These are phyloP conservation scores for Xanthoceras sorbifolium DNA, from an alignment of 345 rosid genomes.

Conservation along the genomic window DNA sequence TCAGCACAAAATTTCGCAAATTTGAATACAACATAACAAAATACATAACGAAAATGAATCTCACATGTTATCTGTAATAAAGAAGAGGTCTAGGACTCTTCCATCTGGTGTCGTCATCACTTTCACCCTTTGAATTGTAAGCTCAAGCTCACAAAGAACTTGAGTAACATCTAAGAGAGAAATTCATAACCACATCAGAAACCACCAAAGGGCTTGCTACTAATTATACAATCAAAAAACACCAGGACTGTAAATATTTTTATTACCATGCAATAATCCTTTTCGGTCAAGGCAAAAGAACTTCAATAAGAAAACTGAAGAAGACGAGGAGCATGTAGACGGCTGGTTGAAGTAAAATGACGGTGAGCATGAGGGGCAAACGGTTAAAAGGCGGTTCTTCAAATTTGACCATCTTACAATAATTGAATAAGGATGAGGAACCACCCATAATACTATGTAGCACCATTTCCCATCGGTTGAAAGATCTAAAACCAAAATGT, in stretches of 20 bases:
- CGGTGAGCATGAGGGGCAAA: conserved; percentile 60
- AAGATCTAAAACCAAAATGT: conserved; percentile 54
- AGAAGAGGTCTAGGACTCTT: conserved; percentile 83
- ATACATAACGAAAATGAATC: conserved; percentile 13
- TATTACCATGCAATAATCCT: conserved; percentile 76
- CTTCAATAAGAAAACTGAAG: conserved; percentile 70
- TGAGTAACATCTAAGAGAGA: conserved; percentile 67
- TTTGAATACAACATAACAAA: background rate
- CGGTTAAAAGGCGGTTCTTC: conserved; percentile 65
- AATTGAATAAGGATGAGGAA: conserved; percentile 48
- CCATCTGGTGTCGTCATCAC: conserved; percentile 84
- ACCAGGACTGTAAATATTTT: background rate
- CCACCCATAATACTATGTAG: conserved; percentile 76
- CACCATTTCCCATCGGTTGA: conserved; percentile 93
- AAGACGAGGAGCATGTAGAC: conserved; percentile 37
- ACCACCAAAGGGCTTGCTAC: background rate
- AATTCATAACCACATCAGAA: conserved; percentile 23
- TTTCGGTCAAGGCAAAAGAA: conserved; percentile 62
- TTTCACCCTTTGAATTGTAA: conserved; percentile 81
- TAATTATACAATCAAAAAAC: background rate
- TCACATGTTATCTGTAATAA: conserved; percentile 77
- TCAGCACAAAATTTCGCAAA: background rate
- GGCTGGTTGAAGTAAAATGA: conserved; percentile 45
- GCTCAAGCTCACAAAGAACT: conserved; percentile 80
- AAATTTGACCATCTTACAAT: conserved; percentile 68